phyloP scores from a whole-genome alignment of 2,329 filamentous ascomycete genomes.

The Aspergillus clavatus region DNA sequence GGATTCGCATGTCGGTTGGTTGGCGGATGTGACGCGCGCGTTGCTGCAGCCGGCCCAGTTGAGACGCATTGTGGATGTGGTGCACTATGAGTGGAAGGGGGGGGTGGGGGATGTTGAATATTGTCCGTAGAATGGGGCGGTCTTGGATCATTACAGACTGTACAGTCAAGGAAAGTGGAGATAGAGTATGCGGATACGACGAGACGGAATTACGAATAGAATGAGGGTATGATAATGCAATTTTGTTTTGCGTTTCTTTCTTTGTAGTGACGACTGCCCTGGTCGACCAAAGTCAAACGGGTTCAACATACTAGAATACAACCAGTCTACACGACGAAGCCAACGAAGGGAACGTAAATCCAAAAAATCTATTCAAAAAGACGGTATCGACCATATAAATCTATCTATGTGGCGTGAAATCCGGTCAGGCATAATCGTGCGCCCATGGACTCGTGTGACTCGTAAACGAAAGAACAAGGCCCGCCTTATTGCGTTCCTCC shows the following conservation, averaged over 20 bases:
- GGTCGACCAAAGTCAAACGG: too few relatives aligned
- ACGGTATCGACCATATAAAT: not conserved
- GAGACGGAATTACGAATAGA: too few relatives aligned
- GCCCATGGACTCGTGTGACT: not conserved
- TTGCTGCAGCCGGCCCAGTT: constrained; percentile 16
- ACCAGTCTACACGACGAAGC: too few relatives aligned
- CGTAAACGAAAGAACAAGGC: not conserved
- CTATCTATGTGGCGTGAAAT: too few relatives aligned
- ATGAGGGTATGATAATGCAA: too few relatives aligned
- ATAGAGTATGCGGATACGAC: too few relatives aligned
- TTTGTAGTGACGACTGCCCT: too few relatives aligned
- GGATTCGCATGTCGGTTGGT: constrained; percentile 12
- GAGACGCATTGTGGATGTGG: constrained; percentile 19
- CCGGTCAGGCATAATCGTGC: not conserved
- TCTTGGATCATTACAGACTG: too few relatives aligned
- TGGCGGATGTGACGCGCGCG: constrained; percentile 16
- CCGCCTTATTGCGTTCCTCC: not conserved
- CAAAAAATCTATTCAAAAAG: not conserved
- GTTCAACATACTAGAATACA: too few relatives aligned
- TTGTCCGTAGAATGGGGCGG: constrained; percentile 12
- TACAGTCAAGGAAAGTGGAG: too few relatives aligned
- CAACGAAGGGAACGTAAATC: not conserved
- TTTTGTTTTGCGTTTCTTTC: too few relatives aligned
- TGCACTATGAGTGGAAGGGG: constrained; percentile 22
- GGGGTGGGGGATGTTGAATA: constrained; percentile 17